phyloP scores from a whole-genome alignment of 1,139 yeast species.

The Kodamaea plutei region DNA sequence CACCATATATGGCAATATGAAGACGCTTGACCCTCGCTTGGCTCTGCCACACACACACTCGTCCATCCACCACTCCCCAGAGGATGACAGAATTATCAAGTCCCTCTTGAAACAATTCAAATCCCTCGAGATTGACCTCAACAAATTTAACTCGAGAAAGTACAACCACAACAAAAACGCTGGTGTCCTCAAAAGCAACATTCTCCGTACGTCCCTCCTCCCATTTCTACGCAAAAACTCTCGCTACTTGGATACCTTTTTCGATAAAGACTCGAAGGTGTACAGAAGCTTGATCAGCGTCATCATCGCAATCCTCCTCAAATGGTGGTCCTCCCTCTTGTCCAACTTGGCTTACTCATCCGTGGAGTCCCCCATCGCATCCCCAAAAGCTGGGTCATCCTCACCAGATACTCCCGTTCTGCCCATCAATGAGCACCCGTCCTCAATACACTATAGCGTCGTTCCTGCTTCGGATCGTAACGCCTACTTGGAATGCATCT shows the following conservation, averaged over 20 bases:
- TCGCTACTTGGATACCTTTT: constrained; percentile 23
- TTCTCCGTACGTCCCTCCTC: constrained; percentile 60
- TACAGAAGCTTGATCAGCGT: constrained; percentile 35
- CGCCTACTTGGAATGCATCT: constrained; percentile 71
- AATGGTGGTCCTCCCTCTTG: constrained; percentile 69
- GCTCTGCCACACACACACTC: too few species aligned
- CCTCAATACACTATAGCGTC: constrained; percentile 6
- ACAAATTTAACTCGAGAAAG: constrained; percentile 41
- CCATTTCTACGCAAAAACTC: constrained; percentile 52
- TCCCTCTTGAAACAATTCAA: constrained; percentile 36
- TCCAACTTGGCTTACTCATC: constrained; percentile 16
- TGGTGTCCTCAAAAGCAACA: constrained; percentile 59
- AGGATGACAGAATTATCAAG: constrained; percentile 26
- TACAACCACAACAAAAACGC: constrained; percentile 30
- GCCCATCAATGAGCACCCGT: constrained; percentile 2
- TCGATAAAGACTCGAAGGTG: constrained; percentile 22
- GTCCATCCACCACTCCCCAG: too few species aligned
- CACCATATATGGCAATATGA: too few species aligned
- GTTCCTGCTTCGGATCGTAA: constrained; percentile 49
- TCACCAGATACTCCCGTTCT: constrained; percentile 2
- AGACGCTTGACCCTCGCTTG: too few species aligned
- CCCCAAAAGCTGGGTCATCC: not conserved
- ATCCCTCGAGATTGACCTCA: constrained; percentile 40
- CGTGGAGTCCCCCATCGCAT: not conserved
- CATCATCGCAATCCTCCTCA: constrained; percentile 38